Evolutionary conservation across 2,329 filamentous ascomycete species (phyloP).

Genomic region (Calonectria leucothoes): DNA sequence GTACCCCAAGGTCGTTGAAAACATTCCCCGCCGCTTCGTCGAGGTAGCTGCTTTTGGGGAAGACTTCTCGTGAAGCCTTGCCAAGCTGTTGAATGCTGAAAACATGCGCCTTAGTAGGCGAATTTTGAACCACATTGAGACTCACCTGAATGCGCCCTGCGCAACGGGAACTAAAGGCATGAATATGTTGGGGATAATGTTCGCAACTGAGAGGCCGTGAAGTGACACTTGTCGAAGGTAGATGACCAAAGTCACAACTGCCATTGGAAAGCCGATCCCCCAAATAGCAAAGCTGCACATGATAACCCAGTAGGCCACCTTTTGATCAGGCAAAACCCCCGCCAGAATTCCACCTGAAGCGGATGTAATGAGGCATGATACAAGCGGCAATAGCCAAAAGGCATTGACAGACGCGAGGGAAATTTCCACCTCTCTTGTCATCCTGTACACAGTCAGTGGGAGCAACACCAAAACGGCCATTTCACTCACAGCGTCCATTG

Average conservation of each 20-base stretch:
- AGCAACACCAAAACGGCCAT: background rate
- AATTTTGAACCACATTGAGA: constrained; percentile 32
- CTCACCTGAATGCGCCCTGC: constrained; percentile 69
- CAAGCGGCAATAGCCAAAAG: constrained; percentile 70
- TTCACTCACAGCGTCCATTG: constrained; percentile 55
- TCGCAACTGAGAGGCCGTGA: constrained; percentile 68
- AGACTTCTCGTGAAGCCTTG: constrained; percentile 48
- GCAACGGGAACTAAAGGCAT: constrained; percentile 72
- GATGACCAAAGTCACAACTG: constrained; percentile 67
- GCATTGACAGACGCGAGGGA: constrained; percentile 54
- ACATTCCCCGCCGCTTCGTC: constrained; percentile 61
- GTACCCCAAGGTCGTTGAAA: constrained; percentile 64
- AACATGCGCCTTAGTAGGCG: background rate
- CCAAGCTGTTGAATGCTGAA: constrained; percentile 45
- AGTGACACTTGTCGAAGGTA: constrained; percentile 73
- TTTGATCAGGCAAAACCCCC: constrained; percentile 59
- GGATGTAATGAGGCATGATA: constrained; percentile 70
- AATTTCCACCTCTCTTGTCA: background rate
- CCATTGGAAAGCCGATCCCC: constrained; percentile 65
- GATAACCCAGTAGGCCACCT: constrained; percentile 66
- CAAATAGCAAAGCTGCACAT: constrained; percentile 70
- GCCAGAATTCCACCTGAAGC: constrained; percentile 68
- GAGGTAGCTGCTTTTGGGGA: constrained; percentile 46
- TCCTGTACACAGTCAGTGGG: background rate
- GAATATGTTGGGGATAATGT: constrained; percentile 71